A percentile compares a stretch with the other conserved stretches of the same genome.
phyloP scores from a whole-genome alignment of 768 basidiomycete genomes.

The Calvatia gigantea region DNA sequence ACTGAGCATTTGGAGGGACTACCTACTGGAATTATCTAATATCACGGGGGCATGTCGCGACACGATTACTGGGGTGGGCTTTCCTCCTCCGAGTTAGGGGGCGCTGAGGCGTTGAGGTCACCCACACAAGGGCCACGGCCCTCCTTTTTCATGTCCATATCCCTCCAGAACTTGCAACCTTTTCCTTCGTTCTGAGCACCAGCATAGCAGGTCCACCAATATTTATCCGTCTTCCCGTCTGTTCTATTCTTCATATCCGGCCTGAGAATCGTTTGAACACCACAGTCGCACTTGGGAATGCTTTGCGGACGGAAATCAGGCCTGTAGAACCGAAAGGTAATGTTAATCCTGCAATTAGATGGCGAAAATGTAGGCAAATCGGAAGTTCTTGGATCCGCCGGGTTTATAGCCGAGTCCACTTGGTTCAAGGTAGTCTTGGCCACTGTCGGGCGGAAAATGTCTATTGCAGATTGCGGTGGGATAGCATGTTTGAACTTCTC shows the following conservation, averaged over 20 bases:
- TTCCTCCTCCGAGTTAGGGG: background rate
- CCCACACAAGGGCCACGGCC: conserved; percentile 49
- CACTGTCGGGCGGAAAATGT: conserved; percentile 60
- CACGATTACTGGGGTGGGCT: background rate
- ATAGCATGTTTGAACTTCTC: conserved; percentile 80
- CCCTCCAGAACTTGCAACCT: conserved; percentile 72
- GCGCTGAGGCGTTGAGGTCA: conserved; percentile 4
- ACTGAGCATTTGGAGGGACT: background rate
- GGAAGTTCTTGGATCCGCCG: background rate
- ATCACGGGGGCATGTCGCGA: background rate
- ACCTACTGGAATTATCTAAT: background rate
- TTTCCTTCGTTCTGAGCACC: conserved; percentile 84
- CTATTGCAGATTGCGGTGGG: conserved; percentile 67
- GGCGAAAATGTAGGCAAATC: conserved; percentile 18
- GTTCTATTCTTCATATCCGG: conserved; percentile 77
- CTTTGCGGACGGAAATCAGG: conserved; percentile 70
- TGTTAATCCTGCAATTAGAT: conserved; percentile 74
- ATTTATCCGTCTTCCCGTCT: conserved; percentile 50
- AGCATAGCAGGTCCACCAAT: conserved; percentile 83
- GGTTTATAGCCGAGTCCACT: conserved; percentile 20
- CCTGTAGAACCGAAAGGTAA: conserved; percentile 84
- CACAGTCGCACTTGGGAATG: conserved; percentile 73
- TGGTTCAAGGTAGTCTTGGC: conserved; percentile 22
- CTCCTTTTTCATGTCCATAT: conserved; percentile 68
- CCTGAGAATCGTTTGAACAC: conserved; percentile 63